Percentiles rank a stretch among this genome's conserved stretches.
Conservation (phyloP, 31 red algal species). For the Odonthalia washingtoniensis region DNA sequence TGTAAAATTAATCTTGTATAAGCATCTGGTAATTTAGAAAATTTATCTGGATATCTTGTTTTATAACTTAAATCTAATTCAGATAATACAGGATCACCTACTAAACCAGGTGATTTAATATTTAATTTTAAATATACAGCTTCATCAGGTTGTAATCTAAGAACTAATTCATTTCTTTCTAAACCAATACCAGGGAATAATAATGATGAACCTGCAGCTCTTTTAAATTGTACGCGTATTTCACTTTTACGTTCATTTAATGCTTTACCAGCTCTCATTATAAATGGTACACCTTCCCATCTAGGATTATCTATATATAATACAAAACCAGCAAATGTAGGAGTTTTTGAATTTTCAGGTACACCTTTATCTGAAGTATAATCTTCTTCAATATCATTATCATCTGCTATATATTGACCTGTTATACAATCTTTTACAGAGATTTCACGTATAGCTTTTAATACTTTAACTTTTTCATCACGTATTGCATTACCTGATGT, state of each 20-base stretch:
- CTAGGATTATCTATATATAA: conserved; percentile 94
- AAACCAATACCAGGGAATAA: conserved; percentile 56
- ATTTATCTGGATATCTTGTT: conserved; percentile 62
- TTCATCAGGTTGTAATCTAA: conserved; percentile 96
- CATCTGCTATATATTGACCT: conserved; percentile 87
- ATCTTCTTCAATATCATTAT: conserved; percentile 39
- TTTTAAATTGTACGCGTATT: conserved; percentile 86
- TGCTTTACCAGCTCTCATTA: conserved; percentile 96
- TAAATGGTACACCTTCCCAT: conserved; percentile 96
- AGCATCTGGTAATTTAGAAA: conserved; percentile 73
- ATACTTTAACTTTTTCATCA: conserved; percentile 91
- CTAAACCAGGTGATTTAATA: conserved; percentile 85
- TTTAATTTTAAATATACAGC: conserved; percentile 96
- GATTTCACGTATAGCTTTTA: conserved; percentile 80
- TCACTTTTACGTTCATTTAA: conserved; percentile 93
- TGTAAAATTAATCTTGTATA: conserved; percentile 87
- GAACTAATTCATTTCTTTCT: conserved; percentile 88
- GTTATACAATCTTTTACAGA: conserved; percentile 80
- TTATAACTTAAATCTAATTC: conserved; percentile 82
- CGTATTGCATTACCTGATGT: conserved; percentile 77
- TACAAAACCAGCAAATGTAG: conserved; percentile 90
- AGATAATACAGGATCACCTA: conserved; percentile 60
- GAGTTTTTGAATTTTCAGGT: conserved; percentile 83
- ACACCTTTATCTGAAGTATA: conserved; percentile 89
- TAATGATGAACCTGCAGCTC: conserved; percentile 43